Percentiles rank a stretch among this genome's conserved stretches.
These are phyloP conservation scores for Aspergillus thermomutatus DNA, from an alignment of 2,329 filamentous ascomycete species.

Conservation along the genomic window DNA sequence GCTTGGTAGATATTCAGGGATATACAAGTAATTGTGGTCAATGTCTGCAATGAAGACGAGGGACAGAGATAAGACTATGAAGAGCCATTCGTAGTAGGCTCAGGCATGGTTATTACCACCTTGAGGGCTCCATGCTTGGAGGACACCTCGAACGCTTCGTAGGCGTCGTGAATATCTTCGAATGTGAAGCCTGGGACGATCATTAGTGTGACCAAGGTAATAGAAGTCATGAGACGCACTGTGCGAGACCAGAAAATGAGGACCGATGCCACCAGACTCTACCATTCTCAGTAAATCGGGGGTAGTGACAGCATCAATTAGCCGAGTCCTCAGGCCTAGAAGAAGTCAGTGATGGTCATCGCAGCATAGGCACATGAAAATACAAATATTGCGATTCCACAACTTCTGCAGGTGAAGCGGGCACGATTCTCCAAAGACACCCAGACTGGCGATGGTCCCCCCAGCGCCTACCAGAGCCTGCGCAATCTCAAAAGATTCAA, in stretches of 20 bases:
- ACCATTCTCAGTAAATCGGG: neutral
- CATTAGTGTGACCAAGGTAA: neutral
- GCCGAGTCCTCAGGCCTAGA: neutral
- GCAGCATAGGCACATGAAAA: slow-evolving; percentile 8
- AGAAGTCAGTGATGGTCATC: neutral
- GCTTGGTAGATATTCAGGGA: too few species aligned
- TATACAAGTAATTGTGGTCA: neutral
- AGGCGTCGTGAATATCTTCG: slow-evolving; percentile 43
- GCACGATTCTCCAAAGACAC: slow-evolving; percentile 51
- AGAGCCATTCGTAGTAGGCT: neutral
- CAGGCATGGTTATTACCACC: slow-evolving; percentile 34
- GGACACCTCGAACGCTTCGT: slow-evolving; percentile 43
- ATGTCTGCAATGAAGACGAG: neutral
- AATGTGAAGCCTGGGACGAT: slow-evolving; percentile 39
- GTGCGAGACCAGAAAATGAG: slow-evolving; percentile 11
- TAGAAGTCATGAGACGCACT: neutral
- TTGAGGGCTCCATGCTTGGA: slow-evolving; percentile 44
- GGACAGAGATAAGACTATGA: neutral
- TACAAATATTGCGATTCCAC: slow-evolving; percentile 51
- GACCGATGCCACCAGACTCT: slow-evolving; percentile 2
- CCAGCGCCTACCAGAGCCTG: slow-evolving; percentile 51
- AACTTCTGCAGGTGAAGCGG: slow-evolving; percentile 50
- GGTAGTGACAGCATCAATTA: neutral
- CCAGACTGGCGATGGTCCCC: slow-evolving; percentile 53
- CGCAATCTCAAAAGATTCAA: slow-evolving; percentile 49